These are phyloP conservation scores for Nicotiana knightiana DNA, from an alignment of 257 asterid genomes.

Conservation along the genomic window DNA sequence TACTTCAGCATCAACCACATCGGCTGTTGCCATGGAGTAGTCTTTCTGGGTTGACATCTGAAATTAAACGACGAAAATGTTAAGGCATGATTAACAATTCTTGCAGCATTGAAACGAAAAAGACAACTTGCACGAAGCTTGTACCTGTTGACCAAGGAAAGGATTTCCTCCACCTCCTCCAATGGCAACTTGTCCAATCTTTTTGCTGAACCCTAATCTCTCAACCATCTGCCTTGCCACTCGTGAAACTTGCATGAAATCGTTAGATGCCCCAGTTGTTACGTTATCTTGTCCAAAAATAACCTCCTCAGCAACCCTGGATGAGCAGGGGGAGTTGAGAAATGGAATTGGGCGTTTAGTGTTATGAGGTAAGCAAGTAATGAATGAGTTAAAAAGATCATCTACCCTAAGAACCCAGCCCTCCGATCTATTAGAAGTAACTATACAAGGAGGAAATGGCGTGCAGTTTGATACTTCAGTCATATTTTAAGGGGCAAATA, in stretches of 20 bases:
- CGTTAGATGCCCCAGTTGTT: constrained; percentile 99
- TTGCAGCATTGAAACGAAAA: not conserved
- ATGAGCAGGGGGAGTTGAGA: not conserved
- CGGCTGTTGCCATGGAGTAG: constrained; percentile 99
- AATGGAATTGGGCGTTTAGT: not conserved
- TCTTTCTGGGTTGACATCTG: constrained; percentile 61
- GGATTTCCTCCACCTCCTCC: constrained; percentile 96
- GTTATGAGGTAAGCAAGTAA: not conserved
- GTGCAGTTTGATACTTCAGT: not conserved
- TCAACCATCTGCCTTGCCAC: constrained; percentile 99
- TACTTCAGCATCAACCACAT: constrained; percentile 83
- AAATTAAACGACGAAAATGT: not conserved
- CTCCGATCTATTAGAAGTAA: not conserved
- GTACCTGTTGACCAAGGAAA: constrained; percentile 89
- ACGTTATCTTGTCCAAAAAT: constrained; percentile 80
- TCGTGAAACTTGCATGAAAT: constrained; percentile 97
- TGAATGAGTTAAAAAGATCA: not conserved
- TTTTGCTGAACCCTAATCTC: constrained; percentile 94
- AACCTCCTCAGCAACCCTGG: constrained; percentile 90
- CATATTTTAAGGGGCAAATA: not conserved
- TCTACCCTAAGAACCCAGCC: too few species aligned
- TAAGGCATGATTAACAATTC: not conserved
- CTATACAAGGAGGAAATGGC: not conserved
- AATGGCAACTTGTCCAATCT: constrained; percentile 91
- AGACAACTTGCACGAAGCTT: not conserved